Conservation (phyloP, 2,329 filamentous ascomycete genomes). For the Knufia petricola region DNA sequence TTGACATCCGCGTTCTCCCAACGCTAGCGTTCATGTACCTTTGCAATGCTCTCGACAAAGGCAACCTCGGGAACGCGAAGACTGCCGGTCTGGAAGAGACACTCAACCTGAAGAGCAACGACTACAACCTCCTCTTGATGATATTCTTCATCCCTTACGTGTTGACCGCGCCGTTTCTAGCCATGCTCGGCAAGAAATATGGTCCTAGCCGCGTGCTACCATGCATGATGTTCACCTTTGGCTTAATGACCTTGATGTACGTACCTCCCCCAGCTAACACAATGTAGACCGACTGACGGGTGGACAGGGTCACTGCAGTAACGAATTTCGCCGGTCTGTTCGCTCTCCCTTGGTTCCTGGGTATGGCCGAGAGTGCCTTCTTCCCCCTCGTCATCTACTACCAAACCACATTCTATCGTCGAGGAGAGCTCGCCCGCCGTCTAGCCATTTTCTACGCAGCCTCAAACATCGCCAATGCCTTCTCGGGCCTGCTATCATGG, state of each 20-base stretch:
- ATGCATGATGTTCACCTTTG: slow-evolving; percentile 60
- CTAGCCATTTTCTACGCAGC: slow-evolving; percentile 68
- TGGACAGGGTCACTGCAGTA: slow-evolving; percentile 12
- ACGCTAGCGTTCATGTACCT: slow-evolving; percentile 52
- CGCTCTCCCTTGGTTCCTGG: slow-evolving; percentile 59
- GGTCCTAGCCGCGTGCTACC: slow-evolving; percentile 56
- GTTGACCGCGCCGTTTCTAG: slow-evolving; percentile 55
- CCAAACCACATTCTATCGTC: slow-evolving; percentile 57
- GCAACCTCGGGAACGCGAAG: slow-evolving; percentile 48
- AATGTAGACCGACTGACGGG: background rate
- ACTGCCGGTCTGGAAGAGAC: slow-evolving; percentile 42
- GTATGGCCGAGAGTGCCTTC: slow-evolving; percentile 57
- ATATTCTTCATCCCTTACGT: slow-evolving; percentile 72
- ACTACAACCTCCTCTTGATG: slow-evolving; percentile 60
- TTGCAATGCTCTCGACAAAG: slow-evolving; percentile 43
- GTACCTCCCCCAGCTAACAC: slow-evolving; percentile 25
- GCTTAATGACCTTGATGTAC: slow-evolving; percentile 52
- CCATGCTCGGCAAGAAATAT: slow-evolving; percentile 59
- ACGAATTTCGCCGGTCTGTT: slow-evolving; percentile 52
- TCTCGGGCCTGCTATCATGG: slow-evolving; percentile 50
- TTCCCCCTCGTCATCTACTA: slow-evolving; percentile 44
- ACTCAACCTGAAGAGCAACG: slow-evolving; percentile 49
- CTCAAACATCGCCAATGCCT: slow-evolving; percentile 61
- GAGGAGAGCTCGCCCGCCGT: slow-evolving; percentile 60
- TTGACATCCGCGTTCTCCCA: slow-evolving; percentile 47